Evolutionary conservation across 108 stramenopile species (phyloP).

Genomic region (Fragilaria crotonensis): DNA sequence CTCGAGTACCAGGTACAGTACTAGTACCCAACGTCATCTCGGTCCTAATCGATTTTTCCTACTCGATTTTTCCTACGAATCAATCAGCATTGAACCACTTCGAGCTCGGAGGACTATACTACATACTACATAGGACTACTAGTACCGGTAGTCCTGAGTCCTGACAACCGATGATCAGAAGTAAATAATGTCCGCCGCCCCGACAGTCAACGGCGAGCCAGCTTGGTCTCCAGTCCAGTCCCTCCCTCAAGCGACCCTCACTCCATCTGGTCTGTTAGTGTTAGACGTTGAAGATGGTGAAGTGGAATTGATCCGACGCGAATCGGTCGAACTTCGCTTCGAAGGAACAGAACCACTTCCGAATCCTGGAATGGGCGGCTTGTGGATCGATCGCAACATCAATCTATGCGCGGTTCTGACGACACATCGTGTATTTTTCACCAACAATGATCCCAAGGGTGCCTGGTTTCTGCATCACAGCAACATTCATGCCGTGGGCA

Average conservation of each 20-base stretch:
- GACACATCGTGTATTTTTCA: conserved; percentile 43
- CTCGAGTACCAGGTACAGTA: no score
- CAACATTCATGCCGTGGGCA: conserved; percentile 29
- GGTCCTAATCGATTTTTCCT: no score
- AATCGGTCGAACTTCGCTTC: conserved; percentile 52
- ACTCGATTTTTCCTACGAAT: no score
- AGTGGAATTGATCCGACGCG: conserved; percentile 51
- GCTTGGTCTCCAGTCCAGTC: conserved; percentile 74
- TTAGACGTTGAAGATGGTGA: conserved; percentile 56
- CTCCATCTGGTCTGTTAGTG: conserved; percentile 60
- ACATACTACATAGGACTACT: no score
- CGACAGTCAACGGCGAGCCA: no score
- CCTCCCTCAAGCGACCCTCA: conserved; percentile 48
- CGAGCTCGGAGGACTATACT: no score
- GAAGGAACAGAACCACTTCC: conserved; percentile 32
- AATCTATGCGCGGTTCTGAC: conserved; percentile 33
- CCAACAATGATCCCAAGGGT: conserved; percentile 15
- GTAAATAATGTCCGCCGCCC: no score
- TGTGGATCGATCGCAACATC: conserved; percentile 17
- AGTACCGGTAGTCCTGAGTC: no score
- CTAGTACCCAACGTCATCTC: no score
- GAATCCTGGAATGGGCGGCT: conserved; percentile 3
- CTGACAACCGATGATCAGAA: no score
- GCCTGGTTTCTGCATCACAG: conserved; percentile 42
- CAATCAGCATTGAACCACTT: no score